Conservation (phyloP, 345 rosid genomes). For the Noccaea caerulescens region DNA sequence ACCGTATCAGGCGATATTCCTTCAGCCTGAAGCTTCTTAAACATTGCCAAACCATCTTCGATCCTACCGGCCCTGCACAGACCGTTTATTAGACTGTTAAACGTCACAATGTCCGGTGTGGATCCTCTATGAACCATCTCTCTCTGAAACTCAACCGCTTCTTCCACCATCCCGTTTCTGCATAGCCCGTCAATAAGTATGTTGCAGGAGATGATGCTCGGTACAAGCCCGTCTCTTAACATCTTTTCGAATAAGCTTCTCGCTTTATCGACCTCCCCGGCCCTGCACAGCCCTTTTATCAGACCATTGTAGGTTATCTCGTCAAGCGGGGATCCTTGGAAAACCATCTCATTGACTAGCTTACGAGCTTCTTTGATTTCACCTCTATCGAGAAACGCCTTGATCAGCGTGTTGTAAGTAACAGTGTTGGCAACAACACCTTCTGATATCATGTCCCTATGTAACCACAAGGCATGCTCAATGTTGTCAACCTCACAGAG, state of each 20-base stretch:
- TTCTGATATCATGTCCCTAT: constrained; percentile 68
- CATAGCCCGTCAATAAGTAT: constrained; percentile 76
- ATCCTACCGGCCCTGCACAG: constrained; percentile 64
- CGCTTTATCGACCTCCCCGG: constrained; percentile 69
- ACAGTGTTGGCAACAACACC: constrained; percentile 82
- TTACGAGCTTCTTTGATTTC: constrained; percentile 70
- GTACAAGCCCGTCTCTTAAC: constrained; percentile 59
- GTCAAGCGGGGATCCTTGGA: constrained; percentile 72
- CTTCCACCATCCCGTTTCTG: constrained; percentile 59
- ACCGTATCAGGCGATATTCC: constrained; percentile 74
- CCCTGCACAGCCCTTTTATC: constrained; percentile 66
- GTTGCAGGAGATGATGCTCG: constrained; percentile 70
- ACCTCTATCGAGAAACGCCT: constrained; percentile 61
- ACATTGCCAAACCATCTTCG: constrained; percentile 65
- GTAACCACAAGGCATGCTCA: constrained; percentile 65
- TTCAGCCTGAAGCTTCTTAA: constrained; percentile 64
- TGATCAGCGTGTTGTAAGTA: constrained; percentile 77
- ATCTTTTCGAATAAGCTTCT: constrained; percentile 80
- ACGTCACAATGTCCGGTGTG: constrained; percentile 78
- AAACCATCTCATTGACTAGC: constrained; percentile 79
- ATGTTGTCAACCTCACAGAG: constrained; percentile 63
- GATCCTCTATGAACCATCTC: constrained; percentile 77
- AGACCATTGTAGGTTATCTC: constrained; percentile 78
- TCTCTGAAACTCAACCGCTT: constrained; percentile 67
- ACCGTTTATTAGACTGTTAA: constrained; percentile 82